Percentiles rank a stretch among this genome's conserved stretches.
Evolutionary conservation across 371 early-diverging fungal genomes (phyloP).

Genomic region (Conidiobolus incongruus): DNA sequence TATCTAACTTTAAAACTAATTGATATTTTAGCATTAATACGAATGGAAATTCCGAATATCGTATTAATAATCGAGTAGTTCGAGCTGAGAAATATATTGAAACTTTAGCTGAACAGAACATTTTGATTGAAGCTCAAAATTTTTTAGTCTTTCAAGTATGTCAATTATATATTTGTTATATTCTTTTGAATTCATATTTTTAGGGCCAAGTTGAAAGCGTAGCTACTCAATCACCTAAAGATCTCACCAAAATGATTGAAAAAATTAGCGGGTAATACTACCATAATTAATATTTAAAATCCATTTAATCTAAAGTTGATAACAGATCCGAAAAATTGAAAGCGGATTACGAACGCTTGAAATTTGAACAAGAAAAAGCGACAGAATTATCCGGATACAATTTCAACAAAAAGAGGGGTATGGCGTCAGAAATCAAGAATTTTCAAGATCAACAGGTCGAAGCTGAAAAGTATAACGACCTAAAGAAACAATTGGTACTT

Average conservation of each 20-base stretch:
- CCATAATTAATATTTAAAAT: conserved; percentile 33
- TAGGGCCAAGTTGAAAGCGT: conserved; percentile 94
- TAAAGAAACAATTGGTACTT: conserved; percentile 31
- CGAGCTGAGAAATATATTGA: conserved; percentile 47
- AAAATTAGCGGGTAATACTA: conserved; percentile 89
- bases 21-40: conserved; percentile 24
- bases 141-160: conserved; percentile 91
- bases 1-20: conserved; percentile 3
- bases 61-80: conserved; percentile 52
- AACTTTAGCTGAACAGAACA: conserved; percentile 64
- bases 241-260: conserved; percentile 86
- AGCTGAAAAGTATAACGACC: conserved; percentile 55
- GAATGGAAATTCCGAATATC: conserved; percentile 66
- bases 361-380: conserved; percentile 57
- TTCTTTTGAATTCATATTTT: conserved; percentile 32
- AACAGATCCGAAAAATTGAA: conserved; percentile 73
- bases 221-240: conserved; percentile 88
- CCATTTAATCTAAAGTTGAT: conserved; percentile 14
- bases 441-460: conserved; percentile 82
- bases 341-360: conserved; percentile 68
- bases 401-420: conserved; percentile 70
- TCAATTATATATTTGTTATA: no score
- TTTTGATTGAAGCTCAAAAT: conserved; percentile 86
- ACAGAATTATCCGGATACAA: conserved; percentile 69
- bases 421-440: conserved; percentile 74